Conservation (phyloP, 2,329 filamentous ascomycete genomes). For the Apiospora rasikravindrae region DNA sequence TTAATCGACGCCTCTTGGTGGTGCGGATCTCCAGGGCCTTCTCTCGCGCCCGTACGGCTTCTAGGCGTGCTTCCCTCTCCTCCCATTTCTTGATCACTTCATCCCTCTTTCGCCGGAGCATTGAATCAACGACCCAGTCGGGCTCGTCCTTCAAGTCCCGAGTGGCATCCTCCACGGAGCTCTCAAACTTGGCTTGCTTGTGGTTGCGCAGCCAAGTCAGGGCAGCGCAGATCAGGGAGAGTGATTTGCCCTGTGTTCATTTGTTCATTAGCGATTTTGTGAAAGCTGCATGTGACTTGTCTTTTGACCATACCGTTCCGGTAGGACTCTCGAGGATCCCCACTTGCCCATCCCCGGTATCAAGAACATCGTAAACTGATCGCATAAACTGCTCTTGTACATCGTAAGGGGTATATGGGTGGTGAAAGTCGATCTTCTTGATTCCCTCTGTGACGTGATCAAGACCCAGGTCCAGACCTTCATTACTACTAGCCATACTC, state of each 20-base stretch:
- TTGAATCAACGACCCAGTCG: conserved; percentile 82
- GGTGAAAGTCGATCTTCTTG: conserved; percentile 70
- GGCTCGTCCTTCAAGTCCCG: conserved; percentile 69
- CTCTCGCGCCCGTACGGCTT: conserved; percentile 67
- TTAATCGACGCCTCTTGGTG: conserved; percentile 52
- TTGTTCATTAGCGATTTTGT: conserved; percentile 28
- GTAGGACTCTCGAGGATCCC: conserved; percentile 95
- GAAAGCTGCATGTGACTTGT: background rate
- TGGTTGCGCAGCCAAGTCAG: conserved; percentile 90
- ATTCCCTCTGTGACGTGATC: conserved; percentile 32
- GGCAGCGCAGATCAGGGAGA: conserved; percentile 88
- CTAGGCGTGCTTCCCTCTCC: conserved; percentile 75
- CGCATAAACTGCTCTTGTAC: conserved; percentile 91
- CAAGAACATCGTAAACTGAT: conserved; percentile 78
- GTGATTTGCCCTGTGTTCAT: conserved; percentile 73
- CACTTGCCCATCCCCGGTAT: conserved; percentile 72
- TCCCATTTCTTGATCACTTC: conserved; percentile 70
- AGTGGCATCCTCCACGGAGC: conserved; percentile 50
- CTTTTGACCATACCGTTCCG: conserved; percentile 61
- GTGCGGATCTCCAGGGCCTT: conserved; percentile 59
- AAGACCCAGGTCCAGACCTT: conserved; percentile 26
- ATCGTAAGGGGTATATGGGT: conserved; percentile 85
- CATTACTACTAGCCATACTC: background rate
- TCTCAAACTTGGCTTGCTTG: conserved; percentile 67
- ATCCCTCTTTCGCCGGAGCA: conserved; percentile 69